Evolutionary conservation across 257 asterid species (phyloP), one percentile per base, ranked within the genome.

Genomic region (Plantago major): DNA sequence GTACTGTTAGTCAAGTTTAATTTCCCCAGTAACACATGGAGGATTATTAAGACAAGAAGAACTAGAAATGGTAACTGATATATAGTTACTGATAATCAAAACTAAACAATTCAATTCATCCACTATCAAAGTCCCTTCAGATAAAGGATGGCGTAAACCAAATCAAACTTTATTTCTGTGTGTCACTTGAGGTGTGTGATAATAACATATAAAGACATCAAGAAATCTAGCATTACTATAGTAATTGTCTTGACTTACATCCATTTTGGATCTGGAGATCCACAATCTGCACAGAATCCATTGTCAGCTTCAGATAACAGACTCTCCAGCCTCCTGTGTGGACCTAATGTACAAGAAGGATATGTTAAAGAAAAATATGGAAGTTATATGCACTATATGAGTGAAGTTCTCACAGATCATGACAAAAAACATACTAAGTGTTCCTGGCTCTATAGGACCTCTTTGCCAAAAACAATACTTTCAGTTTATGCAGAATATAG

Each of bases 241-340:
- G 6, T 33, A 33, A 4, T 5, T 4, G 47, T 13, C 37, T 16
- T 66, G 72, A 76, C 94, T 83, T 83, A 90, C 97, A 85, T 93
- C 97, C 97, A 90, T 77, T 87, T 87, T 8, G 97, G 97, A 80
- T 90, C 97, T 42, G 81, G 83, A 46, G 96, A 71, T 65, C 94
- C 96, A 71, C 97, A 90, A 72, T 90, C 97, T 57, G 97, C 97
- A 70, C 96, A 90, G 43, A 60, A 63, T 73, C 69, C 64, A 67
- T 90, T 90, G 52, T 86, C 89, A 6, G 78, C 76, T 76, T 85
- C 87, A 60, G 78, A 62, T 73, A 80, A 64, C 63, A 90, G 68
- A 67, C 65, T 54, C 75, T 75, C 85, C 60, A 90, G 84, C 82
- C 85, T 85, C 57, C 61, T 71, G 52, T 69, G 82, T 67, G 97